Base-by-base conservation (phyloP, 257 asterid genomes). In the Solanum etuberosum region DNA sequence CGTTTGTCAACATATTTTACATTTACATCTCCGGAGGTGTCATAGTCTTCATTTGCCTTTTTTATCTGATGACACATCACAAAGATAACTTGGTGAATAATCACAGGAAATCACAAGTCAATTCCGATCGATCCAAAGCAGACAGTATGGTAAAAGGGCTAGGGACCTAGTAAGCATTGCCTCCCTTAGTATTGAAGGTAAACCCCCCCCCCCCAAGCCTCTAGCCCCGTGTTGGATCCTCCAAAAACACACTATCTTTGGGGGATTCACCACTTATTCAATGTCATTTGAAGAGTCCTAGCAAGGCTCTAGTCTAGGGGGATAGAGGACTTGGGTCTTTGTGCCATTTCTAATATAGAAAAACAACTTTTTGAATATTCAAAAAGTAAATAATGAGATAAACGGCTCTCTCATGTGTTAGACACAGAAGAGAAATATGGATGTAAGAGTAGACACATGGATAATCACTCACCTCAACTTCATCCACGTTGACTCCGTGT, bases 41-140 rank as follows among this genome's bases (percentile, higher is more conserved):
- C 98, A 16, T 90, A 91, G 87, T 95, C 99, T 23, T 93, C 98
- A 59, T 88, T 93, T 51, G 95, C 90, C 88, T 91, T 96, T 72
- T 83, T 88, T 85, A 94, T 92, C 99, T 96, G 94, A 88, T 85
- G 83, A 6, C 16, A 37, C 32, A 86, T 72, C 48, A 71, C 87
- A 72, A 74, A 46, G 46, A 71, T 8, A 43, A 72, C 7, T 14
- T 16, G 32, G 43, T 31, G 37, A 23, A 8, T 6, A 7, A 6
- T 29, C 63, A 27, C 35, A 65, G 6, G 37, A 73, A 38, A 12
- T 72, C 3, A 16, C 54, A 68, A 31, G 35, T 54, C 68, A 72
- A 83, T 40, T 68, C 31, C 16, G 21, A 61, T 25, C 16, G 21
- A 61, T 25, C 37, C 68, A 48, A 7, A 77, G 16, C 4, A 12